Conservation (phyloP, 805 yeast species). For the Candida vartiovaarae region DNA sequence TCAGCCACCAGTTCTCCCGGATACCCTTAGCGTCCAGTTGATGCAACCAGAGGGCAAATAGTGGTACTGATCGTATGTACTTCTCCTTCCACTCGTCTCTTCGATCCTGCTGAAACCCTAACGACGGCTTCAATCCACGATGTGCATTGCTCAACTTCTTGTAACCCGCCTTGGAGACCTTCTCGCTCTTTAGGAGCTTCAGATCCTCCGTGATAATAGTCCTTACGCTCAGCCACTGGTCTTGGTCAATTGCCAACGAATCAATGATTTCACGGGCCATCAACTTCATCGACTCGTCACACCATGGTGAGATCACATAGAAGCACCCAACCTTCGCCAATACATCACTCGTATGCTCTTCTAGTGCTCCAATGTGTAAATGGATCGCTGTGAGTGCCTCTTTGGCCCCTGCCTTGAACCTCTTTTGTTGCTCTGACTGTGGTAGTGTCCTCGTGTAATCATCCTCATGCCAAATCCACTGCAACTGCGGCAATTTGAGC, state of each 20-base stretch:
- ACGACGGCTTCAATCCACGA: constrained; percentile 10
- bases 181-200: constrained; percentile 4
- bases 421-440: constrained; percentile 7
- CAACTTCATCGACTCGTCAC: constrained; percentile 3
- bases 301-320: constrained; percentile 16
- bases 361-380: not conserved
- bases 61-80: constrained; percentile 14
- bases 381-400: not conserved
- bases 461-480: constrained; percentile 19
- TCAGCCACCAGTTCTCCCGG: constrained; percentile 20
- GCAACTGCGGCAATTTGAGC: constrained; percentile 2
- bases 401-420: constrained; percentile 5
- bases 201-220: constrained; percentile 8
- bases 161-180: constrained; percentile 18
- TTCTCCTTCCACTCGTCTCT: constrained; percentile 13
- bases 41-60: constrained; percentile 5
- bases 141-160: constrained; percentile 3
- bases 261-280: constrained; percentile 1
- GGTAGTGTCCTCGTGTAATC: constrained; percentile 8
- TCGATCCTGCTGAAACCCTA: constrained; percentile 8
- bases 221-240: not conserved
- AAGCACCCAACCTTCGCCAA: constrained; percentile 1
- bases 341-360: not conserved
- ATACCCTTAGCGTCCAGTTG: constrained; percentile 1
- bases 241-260: not conserved